Conservation (phyloP, 2,329 filamentous ascomycete genomes). For the Aspergillus uvarum region DNA sequence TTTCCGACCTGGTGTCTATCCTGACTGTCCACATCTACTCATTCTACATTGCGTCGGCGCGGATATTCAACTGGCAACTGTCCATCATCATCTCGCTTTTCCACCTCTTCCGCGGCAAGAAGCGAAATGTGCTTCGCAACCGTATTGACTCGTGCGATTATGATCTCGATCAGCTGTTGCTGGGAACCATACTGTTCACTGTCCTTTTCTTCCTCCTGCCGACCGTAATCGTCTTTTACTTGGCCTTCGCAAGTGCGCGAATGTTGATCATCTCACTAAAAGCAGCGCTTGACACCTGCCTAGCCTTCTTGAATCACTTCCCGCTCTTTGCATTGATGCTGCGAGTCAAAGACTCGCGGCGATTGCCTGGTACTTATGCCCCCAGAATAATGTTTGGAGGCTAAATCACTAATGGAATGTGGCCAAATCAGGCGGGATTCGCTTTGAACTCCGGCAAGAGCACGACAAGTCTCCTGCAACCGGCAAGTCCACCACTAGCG, state of each 20-base stretch:
- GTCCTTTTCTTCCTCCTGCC: conserved; percentile 91
- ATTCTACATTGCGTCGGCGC: conserved; percentile 93
- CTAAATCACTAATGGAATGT: conserved; percentile 3
- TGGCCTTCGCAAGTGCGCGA: conserved; percentile 89
- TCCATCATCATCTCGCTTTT: conserved; percentile 97
- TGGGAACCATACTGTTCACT: conserved; percentile 95
- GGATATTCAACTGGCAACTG: conserved; percentile 98
- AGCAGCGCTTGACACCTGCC: conserved; percentile 81
- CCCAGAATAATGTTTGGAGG: conserved; percentile 9
- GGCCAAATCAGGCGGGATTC: conserved; percentile 65
- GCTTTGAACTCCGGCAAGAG: conserved; percentile 83
- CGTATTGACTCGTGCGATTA: conserved; percentile 99
- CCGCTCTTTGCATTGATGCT: conserved; percentile 97
- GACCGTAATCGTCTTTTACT: conserved; percentile 93
- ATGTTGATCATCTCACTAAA: conserved; percentile 96
- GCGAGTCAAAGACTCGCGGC: conserved; percentile 84
- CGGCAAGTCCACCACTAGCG: conserved; percentile 54
- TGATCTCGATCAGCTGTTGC: conserved; percentile 90
- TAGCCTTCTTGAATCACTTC: conserved; percentile 96
- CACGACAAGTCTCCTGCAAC: conserved; percentile 42
- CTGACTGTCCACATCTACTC: conserved; percentile 96
- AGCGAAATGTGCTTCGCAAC: conserved; percentile 93
- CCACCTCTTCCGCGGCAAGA: conserved; percentile 96
- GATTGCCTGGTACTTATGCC: conserved; percentile 69
- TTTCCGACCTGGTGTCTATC: conserved; percentile 88